Evolutionary conservation across 1,284 basidiomycete genomes (phyloP).

Genomic region (Ustilago esculenta): DNA sequence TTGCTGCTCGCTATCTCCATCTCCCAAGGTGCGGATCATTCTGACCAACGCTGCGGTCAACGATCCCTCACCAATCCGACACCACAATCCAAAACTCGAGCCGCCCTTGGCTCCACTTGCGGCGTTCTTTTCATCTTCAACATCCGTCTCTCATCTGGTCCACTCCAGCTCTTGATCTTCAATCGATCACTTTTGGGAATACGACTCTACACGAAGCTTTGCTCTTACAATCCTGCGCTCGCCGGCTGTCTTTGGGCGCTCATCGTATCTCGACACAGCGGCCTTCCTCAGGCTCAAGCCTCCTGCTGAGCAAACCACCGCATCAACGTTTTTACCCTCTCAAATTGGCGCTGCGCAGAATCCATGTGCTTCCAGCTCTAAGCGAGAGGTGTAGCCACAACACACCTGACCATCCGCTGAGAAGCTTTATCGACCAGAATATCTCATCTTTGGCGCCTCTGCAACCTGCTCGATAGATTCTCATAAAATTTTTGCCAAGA

Average conservation of each 20-base stretch:
- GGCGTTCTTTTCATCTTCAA: not conserved
- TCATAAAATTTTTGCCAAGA: conserved; percentile 28
- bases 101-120: no score
- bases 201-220: no score
- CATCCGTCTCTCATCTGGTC: not conserved
- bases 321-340: not conserved
- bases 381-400: conserved; percentile 25
- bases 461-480: conserved; percentile 7
- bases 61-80: conserved; percentile 3
- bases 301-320: no score
- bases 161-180: no score
- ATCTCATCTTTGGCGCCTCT: not conserved
- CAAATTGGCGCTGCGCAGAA: not conserved
- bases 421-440: not conserved
- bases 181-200: no score
- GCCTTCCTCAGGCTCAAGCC: no score
- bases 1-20: conserved; percentile 18
- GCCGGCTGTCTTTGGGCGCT: no score
- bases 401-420: conserved; percentile 3
- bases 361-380: conserved; percentile 25
- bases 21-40: conserved; percentile 2
- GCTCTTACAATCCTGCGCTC: no score
- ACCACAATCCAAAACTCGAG: not conserved
- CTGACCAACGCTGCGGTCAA: conserved; percentile 26
- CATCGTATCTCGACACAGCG: no score